phyloP scores from a whole-genome alignment of 176 grass and related monocot genomes.

The Tillandsia leiboldiana region DNA sequence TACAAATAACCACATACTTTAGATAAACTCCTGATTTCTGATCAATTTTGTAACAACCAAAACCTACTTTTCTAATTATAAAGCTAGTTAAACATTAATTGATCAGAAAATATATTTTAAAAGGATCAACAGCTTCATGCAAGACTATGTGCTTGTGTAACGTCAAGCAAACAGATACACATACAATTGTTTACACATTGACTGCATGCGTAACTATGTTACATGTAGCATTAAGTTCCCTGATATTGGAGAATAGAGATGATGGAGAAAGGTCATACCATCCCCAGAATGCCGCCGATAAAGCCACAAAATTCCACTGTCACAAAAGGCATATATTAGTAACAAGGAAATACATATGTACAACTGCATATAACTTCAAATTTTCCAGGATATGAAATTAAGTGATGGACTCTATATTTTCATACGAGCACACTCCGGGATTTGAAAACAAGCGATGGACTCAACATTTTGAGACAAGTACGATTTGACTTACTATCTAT shows the following conservation, averaged over 20 bases:
- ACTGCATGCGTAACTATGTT: too few species aligned
- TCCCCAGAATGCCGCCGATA: slow-evolving; percentile 75
- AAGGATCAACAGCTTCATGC: neutral
- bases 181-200: neutral
- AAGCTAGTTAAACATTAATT: neutral
- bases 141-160: neutral
- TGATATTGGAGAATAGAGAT: neutral
- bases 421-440: neutral
- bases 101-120: neutral
- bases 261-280: slow-evolving; percentile 35
- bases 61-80: neutral
- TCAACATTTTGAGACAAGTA: neutral
- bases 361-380: neutral
- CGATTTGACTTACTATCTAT: too few species aligned
- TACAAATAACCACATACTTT: too few species aligned
- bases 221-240: too few species aligned
- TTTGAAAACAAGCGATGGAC: neutral
- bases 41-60: neutral
- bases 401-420: neutral
- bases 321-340: slow-evolving; percentile 12
- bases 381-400: neutral
- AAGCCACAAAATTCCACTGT: slow-evolving; percentile 81
- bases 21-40: neutral
- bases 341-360: slow-evolving; percentile 3
- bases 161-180: neutral